phyloP scores from a whole-genome alignment of 2,329 filamentous ascomycete species.

The Pseudocercospora musae region DNA sequence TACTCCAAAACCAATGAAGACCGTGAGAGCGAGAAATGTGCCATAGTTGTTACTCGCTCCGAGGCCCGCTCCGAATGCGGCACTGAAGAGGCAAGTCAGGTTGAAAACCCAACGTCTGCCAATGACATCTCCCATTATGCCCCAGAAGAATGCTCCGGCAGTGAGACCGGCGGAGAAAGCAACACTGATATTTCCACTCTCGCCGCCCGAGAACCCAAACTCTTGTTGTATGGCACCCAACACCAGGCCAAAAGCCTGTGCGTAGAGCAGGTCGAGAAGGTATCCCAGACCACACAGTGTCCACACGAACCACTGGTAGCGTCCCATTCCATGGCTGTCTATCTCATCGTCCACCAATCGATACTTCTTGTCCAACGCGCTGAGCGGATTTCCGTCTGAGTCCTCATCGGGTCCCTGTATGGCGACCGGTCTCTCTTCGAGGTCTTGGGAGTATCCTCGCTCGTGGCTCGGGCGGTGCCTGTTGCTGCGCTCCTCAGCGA shows the following conservation, averaged over 20 bases:
- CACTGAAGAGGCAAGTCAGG: conserved; percentile 54
- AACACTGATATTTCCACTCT: conserved; percentile 49
- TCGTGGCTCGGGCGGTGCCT: not conserved
- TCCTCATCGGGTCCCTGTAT: conserved; percentile 5
- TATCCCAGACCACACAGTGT: conserved; percentile 54
- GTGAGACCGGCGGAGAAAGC: conserved; percentile 56
- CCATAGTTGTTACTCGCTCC: conserved; percentile 50
- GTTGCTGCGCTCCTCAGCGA: not conserved
- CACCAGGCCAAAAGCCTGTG: conserved; percentile 57
- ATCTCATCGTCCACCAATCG: conserved; percentile 49
- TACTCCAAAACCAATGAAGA: conserved; percentile 52
- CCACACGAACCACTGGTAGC: conserved; percentile 53
- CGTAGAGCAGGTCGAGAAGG: conserved; percentile 56
- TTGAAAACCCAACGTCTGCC: conserved; percentile 58
- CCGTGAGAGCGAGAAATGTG: conserved; percentile 52
- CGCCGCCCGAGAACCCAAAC: conserved; percentile 47
- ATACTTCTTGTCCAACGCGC: conserved; percentile 45
- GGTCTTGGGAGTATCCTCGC: not conserved
- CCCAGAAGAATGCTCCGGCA: conserved; percentile 56
- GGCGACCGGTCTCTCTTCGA: not conserved
- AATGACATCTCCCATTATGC: conserved; percentile 54
- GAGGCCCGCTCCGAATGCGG: conserved; percentile 53
- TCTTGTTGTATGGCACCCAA: conserved; percentile 56
- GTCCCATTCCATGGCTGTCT: conserved; percentile 52
- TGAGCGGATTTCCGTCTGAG: conserved; percentile 17